A percentile compares a stretch with the other conserved stretches of the same genome.
These are phyloP conservation scores for Pseudonectria buxi DNA, from an alignment of 2,329 filamentous ascomycete genomes.

Conservation along the genomic window DNA sequence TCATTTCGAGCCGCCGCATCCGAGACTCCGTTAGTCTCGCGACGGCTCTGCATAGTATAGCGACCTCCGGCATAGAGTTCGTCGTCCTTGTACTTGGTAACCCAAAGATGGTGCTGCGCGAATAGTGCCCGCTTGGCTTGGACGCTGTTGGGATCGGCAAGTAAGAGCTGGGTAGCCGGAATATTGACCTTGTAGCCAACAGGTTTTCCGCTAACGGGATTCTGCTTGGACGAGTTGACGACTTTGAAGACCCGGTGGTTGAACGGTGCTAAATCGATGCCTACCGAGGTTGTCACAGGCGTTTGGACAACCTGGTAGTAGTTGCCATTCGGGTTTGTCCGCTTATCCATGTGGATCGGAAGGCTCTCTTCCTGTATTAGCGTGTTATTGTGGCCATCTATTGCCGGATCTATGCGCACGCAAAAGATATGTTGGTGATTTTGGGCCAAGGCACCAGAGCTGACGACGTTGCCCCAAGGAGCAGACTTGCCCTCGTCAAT, in stretches of 20 bases:
- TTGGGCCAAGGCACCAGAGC: slow-evolving; percentile 52
- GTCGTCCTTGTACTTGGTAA: slow-evolving; percentile 38
- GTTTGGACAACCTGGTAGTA: slow-evolving; percentile 37
- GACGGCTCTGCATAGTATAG: slow-evolving; percentile 39
- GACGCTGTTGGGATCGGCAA: slow-evolving; percentile 34
- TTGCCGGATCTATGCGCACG: slow-evolving; percentile 53
- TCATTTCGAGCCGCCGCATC: slow-evolving; percentile 38
- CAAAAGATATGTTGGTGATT: slow-evolving; percentile 64
- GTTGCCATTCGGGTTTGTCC: slow-evolving; percentile 44
- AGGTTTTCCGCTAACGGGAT: slow-evolving; percentile 37
- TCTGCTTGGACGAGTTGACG: slow-evolving; percentile 36
- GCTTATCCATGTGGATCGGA: slow-evolving; percentile 35
- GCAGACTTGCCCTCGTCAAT: slow-evolving; percentile 48
- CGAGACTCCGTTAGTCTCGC: slow-evolving; percentile 27
- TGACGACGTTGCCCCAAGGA: slow-evolving; percentile 54
- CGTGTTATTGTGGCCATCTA: slow-evolving; percentile 54
- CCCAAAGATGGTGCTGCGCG: slow-evolving; percentile 38
- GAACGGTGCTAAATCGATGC: slow-evolving; percentile 42
- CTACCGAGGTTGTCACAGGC: slow-evolving; percentile 35
- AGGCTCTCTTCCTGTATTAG: slow-evolving; percentile 37
- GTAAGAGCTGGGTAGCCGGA: slow-evolving; percentile 30
- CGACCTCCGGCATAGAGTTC: slow-evolving; percentile 39
- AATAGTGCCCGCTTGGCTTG: slow-evolving; percentile 36
- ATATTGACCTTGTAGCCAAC: slow-evolving; percentile 43
- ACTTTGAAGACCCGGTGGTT: slow-evolving; percentile 46